phyloP scores from a whole-genome alignment of 345 rosid species.

The Aquilaria sinensis region DNA sequence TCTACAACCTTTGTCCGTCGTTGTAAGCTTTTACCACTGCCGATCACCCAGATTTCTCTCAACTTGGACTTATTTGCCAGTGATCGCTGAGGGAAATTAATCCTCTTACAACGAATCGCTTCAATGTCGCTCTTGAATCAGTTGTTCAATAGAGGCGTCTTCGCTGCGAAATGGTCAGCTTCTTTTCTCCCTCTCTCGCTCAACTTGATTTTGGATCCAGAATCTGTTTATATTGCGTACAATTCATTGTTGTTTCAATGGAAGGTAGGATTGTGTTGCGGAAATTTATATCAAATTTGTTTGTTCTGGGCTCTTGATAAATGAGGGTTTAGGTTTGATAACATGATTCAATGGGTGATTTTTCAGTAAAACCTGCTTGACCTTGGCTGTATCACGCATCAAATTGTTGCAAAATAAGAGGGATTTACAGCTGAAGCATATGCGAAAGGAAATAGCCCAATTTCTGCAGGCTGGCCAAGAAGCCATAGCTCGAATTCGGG shows the following conservation, averaged over 20 bases:
- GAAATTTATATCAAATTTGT: too few species aligned
- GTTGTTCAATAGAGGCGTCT: constrained; percentile 89
- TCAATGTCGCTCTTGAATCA: constrained; percentile 85
- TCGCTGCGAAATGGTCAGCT: constrained; percentile 70
- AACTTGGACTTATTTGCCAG: too few species aligned
- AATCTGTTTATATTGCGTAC: not conserved
- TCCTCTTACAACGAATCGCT: not conserved
- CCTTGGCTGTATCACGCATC: constrained; percentile 67
- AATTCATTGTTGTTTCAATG: not conserved
- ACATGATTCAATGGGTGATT: constrained; percentile 6
- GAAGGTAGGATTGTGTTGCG: too few species aligned
- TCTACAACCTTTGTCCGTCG: too few species aligned
- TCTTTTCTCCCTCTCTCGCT: constrained; percentile 2
- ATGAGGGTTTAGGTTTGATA: not conserved
- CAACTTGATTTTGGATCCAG: not conserved
- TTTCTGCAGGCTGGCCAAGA: constrained; percentile 94
- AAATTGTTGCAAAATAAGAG: constrained; percentile 90
- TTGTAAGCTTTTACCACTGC: too few species aligned
- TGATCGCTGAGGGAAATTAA: too few species aligned
- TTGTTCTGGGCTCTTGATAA: too few species aligned
- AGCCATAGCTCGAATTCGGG: constrained; percentile 92
- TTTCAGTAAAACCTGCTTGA: constrained; percentile 82
- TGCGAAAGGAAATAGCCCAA: constrained; percentile 94
- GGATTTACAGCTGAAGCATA: constrained; percentile 79
- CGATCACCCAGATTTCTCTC: too few species aligned